phyloP scores from a whole-genome alignment of 192 early-diverging fungal species.

The Ambispora gerdemannii region DNA sequence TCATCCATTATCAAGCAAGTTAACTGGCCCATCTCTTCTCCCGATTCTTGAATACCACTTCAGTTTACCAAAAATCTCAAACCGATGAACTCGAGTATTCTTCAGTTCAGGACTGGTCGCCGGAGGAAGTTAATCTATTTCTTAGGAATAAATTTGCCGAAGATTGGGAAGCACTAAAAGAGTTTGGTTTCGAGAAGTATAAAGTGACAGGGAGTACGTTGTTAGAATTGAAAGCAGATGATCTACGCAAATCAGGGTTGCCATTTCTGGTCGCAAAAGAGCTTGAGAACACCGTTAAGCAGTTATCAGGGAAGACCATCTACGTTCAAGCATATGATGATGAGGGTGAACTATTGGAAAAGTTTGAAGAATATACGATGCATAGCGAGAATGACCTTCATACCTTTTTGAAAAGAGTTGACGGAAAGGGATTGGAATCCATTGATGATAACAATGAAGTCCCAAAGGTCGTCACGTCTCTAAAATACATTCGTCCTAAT shows the following conservation, averaged over 20 bases:
- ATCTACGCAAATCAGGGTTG: neutral
- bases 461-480: neutral
- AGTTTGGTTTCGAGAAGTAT: constrained; percentile 1
- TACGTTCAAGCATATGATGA: constrained; percentile 11
- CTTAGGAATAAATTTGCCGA: neutral
- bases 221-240: neutral
- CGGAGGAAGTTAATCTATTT: constrained; percentile 7
- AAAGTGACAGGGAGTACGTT: neutral
- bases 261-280: constrained; percentile 13
- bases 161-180: constrained; percentile 4
- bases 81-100: neutral
- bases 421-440: neutral
- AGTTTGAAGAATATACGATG: constrained; percentile 17
- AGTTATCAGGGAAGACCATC: neutral
- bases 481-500: neutral
- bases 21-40: too few species aligned
- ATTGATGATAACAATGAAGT: neutral
- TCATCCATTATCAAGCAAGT: too few species aligned
- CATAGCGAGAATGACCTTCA: neutral
- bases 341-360: constrained; percentile 13
- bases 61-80: too few species aligned
- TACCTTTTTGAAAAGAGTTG: neutral
- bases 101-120: neutral
- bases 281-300: neutral
- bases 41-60: too few species aligned